Conservation (phyloP, 2,329 filamentous ascomycete genomes). For the Neocucurbitaria cava region DNA sequence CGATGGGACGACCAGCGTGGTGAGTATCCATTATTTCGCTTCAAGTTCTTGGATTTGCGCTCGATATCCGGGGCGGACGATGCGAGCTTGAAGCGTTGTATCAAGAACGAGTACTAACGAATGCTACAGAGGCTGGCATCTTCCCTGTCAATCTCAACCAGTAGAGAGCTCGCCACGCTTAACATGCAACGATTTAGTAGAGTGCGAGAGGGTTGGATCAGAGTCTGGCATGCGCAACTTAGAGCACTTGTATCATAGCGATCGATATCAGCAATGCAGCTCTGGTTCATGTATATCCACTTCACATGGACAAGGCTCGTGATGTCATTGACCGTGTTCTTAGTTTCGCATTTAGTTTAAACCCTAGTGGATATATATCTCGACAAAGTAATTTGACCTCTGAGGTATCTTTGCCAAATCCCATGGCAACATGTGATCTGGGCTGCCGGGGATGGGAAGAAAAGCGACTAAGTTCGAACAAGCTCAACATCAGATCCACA, state of each 20-base stretch:
- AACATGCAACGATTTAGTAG: constrained; percentile 25
- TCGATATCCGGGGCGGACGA: not conserved
- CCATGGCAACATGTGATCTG: no score
- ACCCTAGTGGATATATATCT: no score
- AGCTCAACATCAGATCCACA: not conserved
- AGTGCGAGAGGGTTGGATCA: constrained; percentile 25
- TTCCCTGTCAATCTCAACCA: constrained; percentile 48
- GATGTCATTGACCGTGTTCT: constrained; percentile 7
- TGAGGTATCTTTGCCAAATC: not conserved
- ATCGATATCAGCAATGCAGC: constrained; percentile 38
- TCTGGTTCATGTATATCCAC: constrained; percentile 23
- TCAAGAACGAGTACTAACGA: constrained; percentile 7
- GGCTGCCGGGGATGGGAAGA: no score
- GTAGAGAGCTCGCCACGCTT: constrained; percentile 30
- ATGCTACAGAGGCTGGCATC: constrained; percentile 36
- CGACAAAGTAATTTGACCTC: no score
- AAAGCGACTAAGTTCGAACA: no score
- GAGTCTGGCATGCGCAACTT: constrained; percentile 29
- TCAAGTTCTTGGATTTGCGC: not conserved
- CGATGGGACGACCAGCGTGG: constrained; percentile 98
- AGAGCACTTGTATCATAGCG: constrained; percentile 39
- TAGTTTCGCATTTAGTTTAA: no score
- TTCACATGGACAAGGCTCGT: not conserved
- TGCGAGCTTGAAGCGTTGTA: no score
- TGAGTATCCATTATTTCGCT: constrained; percentile 54